Percentiles rank a stretch among this genome's conserved stretches.
These are phyloP conservation scores for Colletotrichum magnum DNA, from an alignment of 2,329 filamentous ascomycete species.

Conservation along the genomic window DNA sequence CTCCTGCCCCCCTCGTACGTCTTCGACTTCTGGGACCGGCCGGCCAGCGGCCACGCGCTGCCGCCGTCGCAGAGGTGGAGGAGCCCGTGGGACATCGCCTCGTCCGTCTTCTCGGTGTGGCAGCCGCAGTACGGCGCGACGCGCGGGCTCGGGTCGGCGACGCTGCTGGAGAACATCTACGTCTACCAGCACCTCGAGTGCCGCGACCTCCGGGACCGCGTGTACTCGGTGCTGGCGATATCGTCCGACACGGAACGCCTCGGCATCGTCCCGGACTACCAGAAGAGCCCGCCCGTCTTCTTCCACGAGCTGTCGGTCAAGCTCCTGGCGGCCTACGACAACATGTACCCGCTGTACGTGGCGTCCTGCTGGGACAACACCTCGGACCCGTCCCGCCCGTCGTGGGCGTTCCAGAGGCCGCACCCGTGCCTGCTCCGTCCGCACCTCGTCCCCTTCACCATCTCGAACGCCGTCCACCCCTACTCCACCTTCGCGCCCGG, in stretches of 20 bases:
- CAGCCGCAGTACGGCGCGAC: not conserved
- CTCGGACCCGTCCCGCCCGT: not conserved
- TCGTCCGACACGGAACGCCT: not conserved
- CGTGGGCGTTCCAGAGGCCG: not conserved
- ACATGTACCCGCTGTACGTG: not conserved
- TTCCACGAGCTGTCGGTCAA: conserved; percentile 7
- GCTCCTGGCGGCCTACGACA: not conserved
- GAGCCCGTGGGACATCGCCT: not conserved
- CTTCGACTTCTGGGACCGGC: not conserved
- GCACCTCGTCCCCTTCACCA: not conserved
- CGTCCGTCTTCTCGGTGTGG: not conserved
- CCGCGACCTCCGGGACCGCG: not conserved
- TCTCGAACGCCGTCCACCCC: not conserved
- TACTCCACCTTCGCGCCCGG: not conserved
- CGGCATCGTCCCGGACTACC: not conserved
- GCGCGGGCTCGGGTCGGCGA: not conserved
- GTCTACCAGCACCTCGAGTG: not conserved
- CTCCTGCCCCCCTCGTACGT: not conserved
- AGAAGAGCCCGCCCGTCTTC: not conserved
- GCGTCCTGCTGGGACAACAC: not conserved
- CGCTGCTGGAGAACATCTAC: not conserved
- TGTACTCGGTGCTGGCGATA: not conserved
- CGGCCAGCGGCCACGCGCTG: not conserved
- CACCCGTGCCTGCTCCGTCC: not conserved
- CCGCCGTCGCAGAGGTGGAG: not conserved